These are phyloP conservation scores for Rhododendron griersonianum DNA, from an alignment of 148 eudicot species.

Conservation along the genomic window DNA sequence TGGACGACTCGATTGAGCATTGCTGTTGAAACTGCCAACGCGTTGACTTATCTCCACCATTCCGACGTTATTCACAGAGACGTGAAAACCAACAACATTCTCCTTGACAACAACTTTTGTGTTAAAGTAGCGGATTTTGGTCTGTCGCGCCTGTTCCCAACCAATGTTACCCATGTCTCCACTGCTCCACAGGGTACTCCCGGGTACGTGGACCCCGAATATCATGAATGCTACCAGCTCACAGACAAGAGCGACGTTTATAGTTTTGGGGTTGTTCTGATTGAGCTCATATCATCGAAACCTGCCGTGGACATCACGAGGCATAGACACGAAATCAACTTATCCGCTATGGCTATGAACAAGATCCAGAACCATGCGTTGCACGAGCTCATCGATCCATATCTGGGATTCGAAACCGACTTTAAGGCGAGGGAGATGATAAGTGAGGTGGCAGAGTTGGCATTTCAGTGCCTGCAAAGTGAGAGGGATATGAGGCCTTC, in stretches of 20 bases:
- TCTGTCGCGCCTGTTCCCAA: slow-evolving; percentile 35
- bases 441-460: slow-evolving; percentile 26
- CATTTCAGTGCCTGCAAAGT: slow-evolving; percentile 32
- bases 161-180: slow-evolving; percentile 35
- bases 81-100: slow-evolving; percentile 59
- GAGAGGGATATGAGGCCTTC: slow-evolving; percentile 30
- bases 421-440: slow-evolving; percentile 18
- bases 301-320: slow-evolving; percentile 40
- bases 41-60: slow-evolving; percentile 52
- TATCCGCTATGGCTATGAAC: slow-evolving; percentile 27
- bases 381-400: slow-evolving; percentile 34
- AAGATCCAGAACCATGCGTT: slow-evolving; percentile 21
- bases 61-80: slow-evolving; percentile 64
- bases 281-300: slow-evolving; percentile 37
- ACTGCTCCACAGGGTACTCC: slow-evolving; percentile 54
- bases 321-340: slow-evolving; percentile 31
- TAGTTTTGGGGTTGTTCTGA: slow-evolving; percentile 42
- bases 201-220: slow-evolving; percentile 48
- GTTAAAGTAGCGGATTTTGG: slow-evolving; percentile 50
- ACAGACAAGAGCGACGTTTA: slow-evolving; percentile 46
- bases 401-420: slow-evolving; percentile 21
- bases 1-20: slow-evolving; percentile 54
- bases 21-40: slow-evolving; percentile 53
- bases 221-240: slow-evolving; percentile 35
- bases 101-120: slow-evolving; percentile 37